Percentiles rank a stretch among this genome's conserved stretches.
Conservation (phyloP, 2,329 filamentous ascomycete genomes). For the Neofusicoccum laricinum region DNA sequence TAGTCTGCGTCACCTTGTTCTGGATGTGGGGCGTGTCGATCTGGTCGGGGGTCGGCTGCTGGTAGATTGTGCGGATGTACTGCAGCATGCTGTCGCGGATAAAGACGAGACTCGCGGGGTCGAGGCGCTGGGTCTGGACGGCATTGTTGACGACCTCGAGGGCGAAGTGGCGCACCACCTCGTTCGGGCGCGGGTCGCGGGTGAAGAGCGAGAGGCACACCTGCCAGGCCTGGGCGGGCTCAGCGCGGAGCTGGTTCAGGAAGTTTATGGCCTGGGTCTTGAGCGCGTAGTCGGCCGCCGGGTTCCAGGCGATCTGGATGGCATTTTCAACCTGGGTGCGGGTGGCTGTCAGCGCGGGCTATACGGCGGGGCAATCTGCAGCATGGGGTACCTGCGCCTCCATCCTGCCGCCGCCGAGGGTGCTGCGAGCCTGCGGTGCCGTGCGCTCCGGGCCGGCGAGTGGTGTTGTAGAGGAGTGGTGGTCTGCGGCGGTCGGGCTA, state of each 20-base stretch:
- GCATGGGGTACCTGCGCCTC: slow-evolving; percentile 15
- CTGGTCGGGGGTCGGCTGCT: slow-evolving; percentile 47
- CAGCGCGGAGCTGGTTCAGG: slow-evolving; percentile 70
- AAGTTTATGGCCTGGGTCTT: slow-evolving; percentile 89
- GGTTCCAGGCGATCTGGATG: slow-evolving; percentile 90
- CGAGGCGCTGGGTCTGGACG: slow-evolving; percentile 74
- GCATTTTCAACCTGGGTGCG: slow-evolving; percentile 77
- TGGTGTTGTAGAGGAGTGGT: background rate
- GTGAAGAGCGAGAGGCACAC: slow-evolving; percentile 84
- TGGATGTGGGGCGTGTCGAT: slow-evolving; percentile 76
- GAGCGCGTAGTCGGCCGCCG: slow-evolving; percentile 62
- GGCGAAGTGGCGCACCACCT: slow-evolving; percentile 83
- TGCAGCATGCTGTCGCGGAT: slow-evolving; percentile 79
- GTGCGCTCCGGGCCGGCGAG: background rate
- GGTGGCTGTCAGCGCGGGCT: background rate
- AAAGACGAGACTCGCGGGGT: slow-evolving; percentile 67
- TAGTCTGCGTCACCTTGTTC: slow-evolving; percentile 94
- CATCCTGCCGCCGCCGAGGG: slow-evolving; percentile 17
- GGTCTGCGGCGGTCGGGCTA: slow-evolving; percentile 1
- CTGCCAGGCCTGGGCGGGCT: slow-evolving; percentile 86
- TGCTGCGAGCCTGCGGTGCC: slow-evolving; percentile 8
- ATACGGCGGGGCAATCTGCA: background rate
- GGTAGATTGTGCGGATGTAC: slow-evolving; percentile 76
- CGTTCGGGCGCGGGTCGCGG: slow-evolving; percentile 69
- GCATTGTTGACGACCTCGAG: slow-evolving; percentile 93